Conservation (phyloP, 164 flowering plant species). For the Tetracentron sinense region DNA sequence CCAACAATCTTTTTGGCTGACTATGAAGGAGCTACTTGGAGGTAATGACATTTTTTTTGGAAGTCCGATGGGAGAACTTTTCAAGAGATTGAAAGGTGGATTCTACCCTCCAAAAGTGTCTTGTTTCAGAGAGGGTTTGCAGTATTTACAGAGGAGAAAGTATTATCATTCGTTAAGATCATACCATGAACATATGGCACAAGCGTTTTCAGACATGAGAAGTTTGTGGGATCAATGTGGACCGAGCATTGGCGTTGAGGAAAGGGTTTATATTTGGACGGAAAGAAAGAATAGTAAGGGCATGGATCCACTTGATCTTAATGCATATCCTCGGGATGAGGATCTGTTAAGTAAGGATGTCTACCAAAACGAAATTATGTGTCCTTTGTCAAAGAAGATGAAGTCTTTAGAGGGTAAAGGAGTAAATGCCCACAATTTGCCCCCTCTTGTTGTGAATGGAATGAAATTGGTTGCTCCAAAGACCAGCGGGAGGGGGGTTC, state of each 20-base stretch:
- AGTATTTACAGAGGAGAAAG: slow-evolving; percentile 23
- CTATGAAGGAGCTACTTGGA: slow-evolving; percentile 34
- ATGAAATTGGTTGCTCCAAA: slow-evolving; percentile 19
- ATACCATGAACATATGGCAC: slow-evolving; percentile 30
- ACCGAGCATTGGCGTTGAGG: slow-evolving; percentile 14
- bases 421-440: slow-evolving; percentile 3
- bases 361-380: background rate
- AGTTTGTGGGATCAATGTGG: slow-evolving; percentile 29
- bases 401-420: slow-evolving; percentile 10
- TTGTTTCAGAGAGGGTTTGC: slow-evolving; percentile 25
- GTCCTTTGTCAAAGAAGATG: slow-evolving; percentile 11
- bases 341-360: slow-evolving; percentile 10
- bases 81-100: slow-evolving; percentile 31
- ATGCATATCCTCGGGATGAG: slow-evolving; percentile 25
- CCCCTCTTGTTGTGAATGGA: slow-evolving; percentile 18
- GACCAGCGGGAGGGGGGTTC: slow-evolving; percentile 23
- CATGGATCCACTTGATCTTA: slow-evolving; percentile 24
- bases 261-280: slow-evolving; percentile 24
- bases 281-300: slow-evolving; percentile 13
- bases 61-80: slow-evolving; percentile 29
- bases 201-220: slow-evolving; percentile 25
- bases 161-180: slow-evolving; percentile 22
- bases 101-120: slow-evolving; percentile 29
- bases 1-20: slow-evolving; percentile 32
- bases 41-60: slow-evolving; percentile 30